These are phyloP conservation scores for Cornus suecica DNA, from an alignment of 148 eudicot species.

Conservation along the genomic window DNA sequence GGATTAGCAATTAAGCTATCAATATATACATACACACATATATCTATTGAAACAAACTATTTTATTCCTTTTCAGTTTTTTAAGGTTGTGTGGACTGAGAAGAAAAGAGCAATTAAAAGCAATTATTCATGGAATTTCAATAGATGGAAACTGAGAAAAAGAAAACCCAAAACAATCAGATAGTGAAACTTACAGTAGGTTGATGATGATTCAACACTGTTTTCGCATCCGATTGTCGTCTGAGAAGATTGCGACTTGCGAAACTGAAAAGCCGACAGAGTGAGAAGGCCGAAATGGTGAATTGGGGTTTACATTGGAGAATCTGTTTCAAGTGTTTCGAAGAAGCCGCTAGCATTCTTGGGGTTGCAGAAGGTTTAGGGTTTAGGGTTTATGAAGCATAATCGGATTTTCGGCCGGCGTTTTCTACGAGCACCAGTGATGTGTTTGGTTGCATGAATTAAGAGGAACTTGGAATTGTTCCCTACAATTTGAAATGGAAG, in stretches of 20 bases:
- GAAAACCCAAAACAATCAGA: not conserved
- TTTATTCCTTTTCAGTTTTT: not conserved
- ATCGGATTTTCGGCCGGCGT: too few relatives aligned
- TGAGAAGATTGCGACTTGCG: not conserved
- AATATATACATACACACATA: not conserved
- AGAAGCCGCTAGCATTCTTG: constrained; percentile 12
- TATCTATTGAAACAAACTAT: not conserved
- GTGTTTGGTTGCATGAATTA: not conserved
- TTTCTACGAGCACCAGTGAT: too few relatives aligned
- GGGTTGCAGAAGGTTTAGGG: not conserved
- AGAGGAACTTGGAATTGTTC: not conserved
- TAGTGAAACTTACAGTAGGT: constrained; percentile 6
- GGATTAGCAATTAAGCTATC: too few relatives aligned
- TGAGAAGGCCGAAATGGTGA: not conserved
- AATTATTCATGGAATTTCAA: not conserved
- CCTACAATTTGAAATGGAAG: not conserved
- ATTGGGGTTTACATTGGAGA: not conserved
- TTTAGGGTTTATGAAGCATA: not conserved
- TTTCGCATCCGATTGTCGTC: not conserved
- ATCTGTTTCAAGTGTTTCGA: not conserved
- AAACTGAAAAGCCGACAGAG: not conserved
- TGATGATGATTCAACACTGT: not conserved
- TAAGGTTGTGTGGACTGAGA: not conserved
- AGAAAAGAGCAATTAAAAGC: not conserved
- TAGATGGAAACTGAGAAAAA: not conserved